Conservation (phyloP, 2,329 filamentous ascomycete species). For the Orbilia javanica region DNA sequence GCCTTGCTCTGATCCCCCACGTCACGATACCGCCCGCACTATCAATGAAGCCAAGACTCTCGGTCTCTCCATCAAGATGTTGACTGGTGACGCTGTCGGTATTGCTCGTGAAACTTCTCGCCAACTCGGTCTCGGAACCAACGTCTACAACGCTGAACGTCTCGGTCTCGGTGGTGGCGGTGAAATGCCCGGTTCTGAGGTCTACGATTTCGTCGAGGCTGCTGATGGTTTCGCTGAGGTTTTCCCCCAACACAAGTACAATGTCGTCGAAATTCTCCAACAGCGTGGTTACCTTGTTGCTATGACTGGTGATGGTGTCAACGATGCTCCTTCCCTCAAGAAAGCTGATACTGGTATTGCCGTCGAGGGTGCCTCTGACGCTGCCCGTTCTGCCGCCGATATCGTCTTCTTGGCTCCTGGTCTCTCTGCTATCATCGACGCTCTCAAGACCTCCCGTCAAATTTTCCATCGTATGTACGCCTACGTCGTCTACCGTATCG, state of each 20-base stretch:
- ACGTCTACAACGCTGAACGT: slow-evolving; percentile 92
- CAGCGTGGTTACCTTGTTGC: slow-evolving; percentile 93
- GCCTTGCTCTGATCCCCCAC: slow-evolving; percentile 91
- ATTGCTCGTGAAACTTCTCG: slow-evolving; percentile 92
- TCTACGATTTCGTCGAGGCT: slow-evolving; percentile 95
- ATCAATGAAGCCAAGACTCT: slow-evolving; percentile 89
- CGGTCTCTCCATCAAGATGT: slow-evolving; percentile 93
- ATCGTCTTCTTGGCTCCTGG: slow-evolving; percentile 94
- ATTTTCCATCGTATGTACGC: slow-evolving; percentile 98
- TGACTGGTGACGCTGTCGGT: slow-evolving; percentile 93
- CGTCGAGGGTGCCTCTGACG: slow-evolving; percentile 90
- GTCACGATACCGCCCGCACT: slow-evolving; percentile 89
- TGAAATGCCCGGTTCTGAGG: slow-evolving; percentile 92
- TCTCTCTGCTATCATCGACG: slow-evolving; percentile 91
- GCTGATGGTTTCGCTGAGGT: slow-evolving; percentile 95
- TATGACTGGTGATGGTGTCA: slow-evolving; percentile 97
- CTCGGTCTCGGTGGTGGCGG: slow-evolving; percentile 89
- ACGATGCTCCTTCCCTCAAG: slow-evolving; percentile 91
- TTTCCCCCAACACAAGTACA: slow-evolving; percentile 95
- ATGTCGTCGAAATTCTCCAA: slow-evolving; percentile 92
- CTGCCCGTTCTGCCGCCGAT: slow-evolving; percentile 89
- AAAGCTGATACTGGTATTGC: slow-evolving; percentile 97
- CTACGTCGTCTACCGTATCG: slow-evolving; percentile 95
- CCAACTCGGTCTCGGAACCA: slow-evolving; percentile 90
- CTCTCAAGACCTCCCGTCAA: slow-evolving; percentile 90